These are phyloP conservation scores for Microbotryum silenes-acaulis DNA, from an alignment of 1,284 basidiomycete genomes.

Conservation along the genomic window DNA sequence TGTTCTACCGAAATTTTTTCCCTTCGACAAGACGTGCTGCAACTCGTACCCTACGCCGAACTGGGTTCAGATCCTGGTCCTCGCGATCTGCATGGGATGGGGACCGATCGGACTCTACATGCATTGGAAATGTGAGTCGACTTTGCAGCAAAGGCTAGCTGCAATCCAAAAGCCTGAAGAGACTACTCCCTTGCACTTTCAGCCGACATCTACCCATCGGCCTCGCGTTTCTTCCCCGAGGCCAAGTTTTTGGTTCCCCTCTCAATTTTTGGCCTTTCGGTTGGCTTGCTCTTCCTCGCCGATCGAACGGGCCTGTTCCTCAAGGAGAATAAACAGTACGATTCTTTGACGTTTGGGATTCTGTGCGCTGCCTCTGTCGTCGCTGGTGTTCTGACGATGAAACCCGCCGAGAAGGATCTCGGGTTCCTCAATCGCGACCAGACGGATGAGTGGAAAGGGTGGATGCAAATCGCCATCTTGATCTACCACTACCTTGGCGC, in stretches of 20 bases:
- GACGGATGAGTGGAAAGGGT: slow-evolving; percentile 80
- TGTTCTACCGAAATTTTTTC: slow-evolving; percentile 57
- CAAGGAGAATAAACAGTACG: slow-evolving; percentile 78
- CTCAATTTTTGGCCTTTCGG: slow-evolving; percentile 56
- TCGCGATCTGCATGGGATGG: slow-evolving; percentile 51
- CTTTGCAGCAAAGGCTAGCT: not conserved
- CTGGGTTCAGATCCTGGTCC: slow-evolving; percentile 54
- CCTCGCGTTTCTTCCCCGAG: slow-evolving; percentile 44
- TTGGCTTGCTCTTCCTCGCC: slow-evolving; percentile 62
- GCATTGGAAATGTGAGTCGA: slow-evolving; percentile 40
- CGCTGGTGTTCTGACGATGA: slow-evolving; percentile 58
- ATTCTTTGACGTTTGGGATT: slow-evolving; percentile 57
- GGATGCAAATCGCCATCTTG: slow-evolving; percentile 87
- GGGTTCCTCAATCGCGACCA: slow-evolving; percentile 83
- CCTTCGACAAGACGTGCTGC: slow-evolving; percentile 76
- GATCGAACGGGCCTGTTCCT: slow-evolving; percentile 75
- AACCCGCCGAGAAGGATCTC: slow-evolving; percentile 63
- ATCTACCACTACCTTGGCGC: slow-evolving; percentile 83
- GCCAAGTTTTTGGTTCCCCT: slow-evolving; percentile 44
- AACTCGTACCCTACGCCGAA: slow-evolving; percentile 62
- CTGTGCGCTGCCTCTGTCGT: slow-evolving; percentile 52
- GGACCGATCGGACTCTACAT: slow-evolving; percentile 51
- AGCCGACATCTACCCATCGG: slow-evolving; percentile 33
- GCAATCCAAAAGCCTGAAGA: not conserved
- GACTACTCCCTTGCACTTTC: slow-evolving; percentile 11